Base-by-base conservation (phyloP, 2,329 filamentous ascomycete species). In the Incumbomyces lentus region DNA sequence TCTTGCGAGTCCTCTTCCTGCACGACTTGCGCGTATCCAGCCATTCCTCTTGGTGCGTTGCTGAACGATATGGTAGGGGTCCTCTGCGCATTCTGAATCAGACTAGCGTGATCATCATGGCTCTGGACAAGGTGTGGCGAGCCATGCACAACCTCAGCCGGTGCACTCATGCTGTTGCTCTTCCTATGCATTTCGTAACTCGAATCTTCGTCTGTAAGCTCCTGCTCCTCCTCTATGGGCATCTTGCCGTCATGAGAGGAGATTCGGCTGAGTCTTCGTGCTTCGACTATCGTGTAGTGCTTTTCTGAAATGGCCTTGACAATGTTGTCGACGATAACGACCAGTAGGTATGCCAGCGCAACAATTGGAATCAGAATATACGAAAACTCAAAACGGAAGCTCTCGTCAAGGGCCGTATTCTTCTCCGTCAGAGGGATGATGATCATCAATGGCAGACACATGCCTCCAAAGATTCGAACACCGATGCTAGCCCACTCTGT, bases 401-500 rank as follows among this genome's bases (percentile, higher is more conserved):
- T 31, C 16, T 30, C 35, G 36, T 46, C 44, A 16, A 4, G 5
- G 12, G 13, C 4, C 5, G 5, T 17, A 6, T 40, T 31, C 16
- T 40, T 40, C 13, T 46, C 37, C 3, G 16, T 32, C 6, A 40
- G 22, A 8, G 44, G 31, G 17, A 7, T 17, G 29, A 46, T 33
- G 11, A 36, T 33, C 18, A 46, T 36, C 12, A 46, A 13, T 16
- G 44, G 44, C 30, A 51, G 14, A 32, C 36, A 42, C 31, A 46
- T 38, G 13, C 49, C 49, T 14, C 39, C 22, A 11, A 47, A 34
- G 7, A 44, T 32, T n/a, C 49, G 13, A 3, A 51, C 18, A 1
- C 38, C 26, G 22, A 51, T 46, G 26, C 46, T 42, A 10, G 22
- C 11, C 49, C 49, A 51, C 33, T 57, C 56, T 2, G 49, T 53